A percentile compares a stretch with the other conserved stretches of the same genome.
phyloP scores from a whole-genome alignment of 352 stramenopile species.

The Phytophthora tentaculata region DNA sequence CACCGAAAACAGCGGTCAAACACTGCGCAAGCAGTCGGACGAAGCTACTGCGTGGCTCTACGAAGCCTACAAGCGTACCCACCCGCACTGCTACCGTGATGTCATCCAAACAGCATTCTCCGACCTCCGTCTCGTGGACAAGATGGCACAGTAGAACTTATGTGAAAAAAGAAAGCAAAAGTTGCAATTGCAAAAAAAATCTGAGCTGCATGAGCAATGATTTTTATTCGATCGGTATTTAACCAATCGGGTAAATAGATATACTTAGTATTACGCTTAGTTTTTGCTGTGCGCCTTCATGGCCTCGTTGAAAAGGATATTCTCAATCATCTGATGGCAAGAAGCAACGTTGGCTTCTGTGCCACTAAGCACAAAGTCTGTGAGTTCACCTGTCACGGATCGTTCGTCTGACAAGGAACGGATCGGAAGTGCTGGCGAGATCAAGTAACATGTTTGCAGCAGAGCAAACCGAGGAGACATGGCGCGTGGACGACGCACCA shows the following conservation, averaged over 20 bases:
- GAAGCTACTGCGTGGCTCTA: conserved; percentile 53
- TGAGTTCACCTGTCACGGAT: conserved; percentile 36
- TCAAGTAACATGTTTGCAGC: conserved; percentile 64
- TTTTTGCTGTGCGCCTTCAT: conserved; percentile 35
- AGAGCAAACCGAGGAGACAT: conserved; percentile 43
- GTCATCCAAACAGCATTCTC: conserved; percentile 56
- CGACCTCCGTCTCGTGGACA: conserved; percentile 39
- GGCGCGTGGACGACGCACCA: conserved; percentile 47
- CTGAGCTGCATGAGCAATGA: no score
- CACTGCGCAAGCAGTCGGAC: conserved; percentile 51
- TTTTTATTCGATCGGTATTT: background rate
- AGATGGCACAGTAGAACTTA: conserved; percentile 36
- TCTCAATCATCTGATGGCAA: conserved; percentile 61
- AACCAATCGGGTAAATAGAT: conserved; percentile 18
- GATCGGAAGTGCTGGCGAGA: conserved; percentile 52
- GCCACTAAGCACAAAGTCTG: conserved; percentile 47
- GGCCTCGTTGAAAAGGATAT: conserved; percentile 50
- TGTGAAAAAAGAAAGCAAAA: no score
- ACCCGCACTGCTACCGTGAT: conserved; percentile 64
- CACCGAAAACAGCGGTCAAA: conserved; percentile 47
- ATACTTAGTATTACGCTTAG: conserved; percentile 1
- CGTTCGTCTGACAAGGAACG: conserved; percentile 35
- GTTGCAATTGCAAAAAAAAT: no score
- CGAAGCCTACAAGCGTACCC: conserved; percentile 48
- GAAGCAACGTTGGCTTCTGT: conserved; percentile 45